Evolutionary conservation across 352 stramenopile genomes (phyloP), one percentile per base, ranked within the genome.

Genomic region (Thalassiosira exigua): DNA sequence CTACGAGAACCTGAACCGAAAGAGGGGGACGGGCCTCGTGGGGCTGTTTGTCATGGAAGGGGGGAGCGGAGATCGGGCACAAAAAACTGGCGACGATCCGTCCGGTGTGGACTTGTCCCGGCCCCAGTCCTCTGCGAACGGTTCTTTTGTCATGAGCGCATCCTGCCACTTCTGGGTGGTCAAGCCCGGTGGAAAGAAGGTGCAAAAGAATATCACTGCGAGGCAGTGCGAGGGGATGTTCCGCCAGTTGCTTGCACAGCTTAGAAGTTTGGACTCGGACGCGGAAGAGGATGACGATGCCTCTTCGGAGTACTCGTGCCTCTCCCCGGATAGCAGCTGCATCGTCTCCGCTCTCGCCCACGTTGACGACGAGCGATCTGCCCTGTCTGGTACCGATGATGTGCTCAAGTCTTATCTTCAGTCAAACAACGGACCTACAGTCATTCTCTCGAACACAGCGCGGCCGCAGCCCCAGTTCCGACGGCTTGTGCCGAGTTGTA

Each of bases 311-410:
- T 93, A 94, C 68, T 67, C 82, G 26, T 89, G 74, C 61, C 64
- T 95, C 52, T 90, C 80, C 9, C 57, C 60, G 2, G 21, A 60
- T 39, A 86, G 72, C 22, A 67, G 69, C 5, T 89, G 77, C 41
- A 9, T 80, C 9, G 59, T 89, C 22, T 69, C 76, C 9, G 78
- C 58, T 48, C 67, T 92, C 36, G 67, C 73, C n/a, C 92, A 98
- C 17, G 92, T 97, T 2, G 91, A 94, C 71, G 92, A 87, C 11
- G 82, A 93, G 42, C 86, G 89, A 4, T 87, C 92, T 21, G 96
- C 95, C 4, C 96, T 97, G 69, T 81, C 88, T 3, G 90, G 85
- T 2, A 94, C 95, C 1, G 97, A 98, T 81, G 91, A 94, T 11
- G 85, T 91, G 3, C 82, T 99, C 11, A 93, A 91, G 9, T 81